Conservation (phyloP, 1,139 yeast species). For the Pichia sp. region DNA sequence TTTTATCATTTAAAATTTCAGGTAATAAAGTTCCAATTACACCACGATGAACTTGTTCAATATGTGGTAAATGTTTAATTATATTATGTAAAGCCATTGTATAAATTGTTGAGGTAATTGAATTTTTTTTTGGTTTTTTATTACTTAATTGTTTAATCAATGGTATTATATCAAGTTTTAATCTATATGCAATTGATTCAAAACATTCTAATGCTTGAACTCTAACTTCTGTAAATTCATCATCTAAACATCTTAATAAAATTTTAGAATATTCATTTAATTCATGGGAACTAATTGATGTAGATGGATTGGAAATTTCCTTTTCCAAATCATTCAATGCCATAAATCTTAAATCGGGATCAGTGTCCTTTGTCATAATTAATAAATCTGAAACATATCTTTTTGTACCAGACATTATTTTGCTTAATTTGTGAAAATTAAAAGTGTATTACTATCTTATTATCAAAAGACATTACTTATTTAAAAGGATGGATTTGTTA, state of each 20-base stretch:
- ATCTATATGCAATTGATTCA: slow-evolving; percentile 33
- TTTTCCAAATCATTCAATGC: slow-evolving; percentile 71
- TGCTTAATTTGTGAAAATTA: not conserved
- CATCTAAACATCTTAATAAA: slow-evolving; percentile 50
- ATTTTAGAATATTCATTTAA: slow-evolving; percentile 41
- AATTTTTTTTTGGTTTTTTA: slow-evolving; percentile 30
- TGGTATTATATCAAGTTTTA: slow-evolving; percentile 26
- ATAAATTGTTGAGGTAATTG: slow-evolving; percentile 57
- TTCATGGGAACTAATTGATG: not conserved
- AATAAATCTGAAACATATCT: slow-evolving; percentile 30
- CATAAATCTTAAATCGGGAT: slow-evolving; percentile 84
- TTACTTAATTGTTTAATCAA: slow-evolving; percentile 26
- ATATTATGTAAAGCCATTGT: slow-evolving; percentile 67
- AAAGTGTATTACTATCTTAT: too few species aligned
- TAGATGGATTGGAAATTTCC: slow-evolving; percentile 31
- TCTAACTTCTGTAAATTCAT: slow-evolving; percentile 70
- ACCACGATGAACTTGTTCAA: slow-evolving; percentile 14
- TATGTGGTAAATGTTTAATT: slow-evolving; percentile 34
- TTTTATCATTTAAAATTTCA: slow-evolving; percentile 24
- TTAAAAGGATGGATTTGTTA: too few species aligned
- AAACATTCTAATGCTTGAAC: slow-evolving; percentile 67
- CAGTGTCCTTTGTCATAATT: slow-evolving; percentile 59
- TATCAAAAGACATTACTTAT: too few species aligned
- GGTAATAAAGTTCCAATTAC: slow-evolving; percentile 18
- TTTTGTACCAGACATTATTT: not conserved